phyloP scores from a whole-genome alignment of 2,329 filamentous ascomycete species.

The Aspergillus novoparasiticus region DNA sequence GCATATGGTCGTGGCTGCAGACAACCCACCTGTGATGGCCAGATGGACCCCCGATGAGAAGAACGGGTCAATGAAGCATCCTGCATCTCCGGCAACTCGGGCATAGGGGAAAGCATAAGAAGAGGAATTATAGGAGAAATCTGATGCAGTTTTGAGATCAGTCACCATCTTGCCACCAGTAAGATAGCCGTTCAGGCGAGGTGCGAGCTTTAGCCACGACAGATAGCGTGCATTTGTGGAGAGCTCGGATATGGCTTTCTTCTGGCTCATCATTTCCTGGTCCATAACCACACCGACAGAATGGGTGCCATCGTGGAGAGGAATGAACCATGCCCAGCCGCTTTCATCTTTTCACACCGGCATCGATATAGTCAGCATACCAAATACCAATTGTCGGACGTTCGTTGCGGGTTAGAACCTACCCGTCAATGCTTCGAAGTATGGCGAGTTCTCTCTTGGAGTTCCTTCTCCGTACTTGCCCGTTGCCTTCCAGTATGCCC shows the following conservation, averaged over 20 bases:
- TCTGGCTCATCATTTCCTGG: not conserved
- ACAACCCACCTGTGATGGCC: conserved; percentile 47
- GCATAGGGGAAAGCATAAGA: conserved; percentile 44
- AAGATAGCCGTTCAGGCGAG: conserved; percentile 36
- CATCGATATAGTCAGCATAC: not conserved
- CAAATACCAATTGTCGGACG: too few species aligned
- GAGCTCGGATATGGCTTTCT: not conserved
- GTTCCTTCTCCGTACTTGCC: not conserved
- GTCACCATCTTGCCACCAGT: conserved; percentile 35
- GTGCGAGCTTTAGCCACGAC: conserved; percentile 15
- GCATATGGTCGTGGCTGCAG: conserved; percentile 49
- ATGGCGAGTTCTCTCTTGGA: not conserved
- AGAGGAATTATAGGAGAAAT: conserved; percentile 53
- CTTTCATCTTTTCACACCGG: conserved; percentile 39
- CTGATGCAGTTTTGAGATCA: conserved; percentile 47
- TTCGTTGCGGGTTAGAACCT: not conserved
- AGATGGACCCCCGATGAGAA: conserved; percentile 55
- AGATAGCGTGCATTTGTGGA: not conserved
- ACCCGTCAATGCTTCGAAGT: not conserved
- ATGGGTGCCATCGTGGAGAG: conserved; percentile 48
- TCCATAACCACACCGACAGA: conserved; percentile 7
- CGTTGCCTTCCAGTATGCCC: conserved; percentile 50
- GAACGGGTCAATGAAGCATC: conserved; percentile 53
- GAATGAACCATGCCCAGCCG: conserved; percentile 58
- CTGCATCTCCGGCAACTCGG: conserved; percentile 52